Evolutionary conservation across 768 basidiomycete species (phyloP), one percentile per base, ranked within the genome.

Genomic region (Phaeolepiota aurea): DNA sequence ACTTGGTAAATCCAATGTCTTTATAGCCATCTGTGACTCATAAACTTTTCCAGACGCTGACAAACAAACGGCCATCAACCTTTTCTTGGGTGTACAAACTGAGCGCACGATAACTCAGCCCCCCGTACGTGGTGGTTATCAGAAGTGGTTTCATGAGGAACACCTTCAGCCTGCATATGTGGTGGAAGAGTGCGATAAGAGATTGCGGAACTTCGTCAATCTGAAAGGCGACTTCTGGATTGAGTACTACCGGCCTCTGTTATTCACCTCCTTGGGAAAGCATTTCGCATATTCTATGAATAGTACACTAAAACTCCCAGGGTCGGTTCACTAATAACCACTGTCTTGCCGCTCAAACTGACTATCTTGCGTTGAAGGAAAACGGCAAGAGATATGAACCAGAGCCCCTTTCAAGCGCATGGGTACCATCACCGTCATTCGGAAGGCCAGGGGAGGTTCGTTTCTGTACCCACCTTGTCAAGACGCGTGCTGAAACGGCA

Each of bases 211-310:
- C 11, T 84, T 86, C 52, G 74, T 79, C 18, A 68, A 68, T 28
- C 61, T 59, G 10, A 71, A 68, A 42, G 78, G 76, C 15, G 87
- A 89, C 46, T 91, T 83, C 53, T 92, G 88, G 89, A 72, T 80
- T 2, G 87, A 89, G 55, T 92, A 92, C 62, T 94, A 94, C 52
- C 69, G 87, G 4, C 90, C 91, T 7, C 58, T 81, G 41, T 55
- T 90, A 37, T 90, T 90, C 61, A 93, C 91, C 0, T 80, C 82
- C 3, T 61, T 93, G 39, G 84, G 82, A 13, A 87, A 89, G 54
- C 89, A 91, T 54, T 92, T 92, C 61, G 87, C 86, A 9, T 92
- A 82, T 62, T 83, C 80, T n/a, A 91, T 93, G 83, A 90, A 89
- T 46, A 87, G 83, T 49, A 90, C 87, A 3, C 58, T 85, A 37